Evolutionary conservation across 2,329 filamentous ascomycete genomes (phyloP), one percentile per base, ranked within the genome.

Genomic region (Chalaropsis thielavioides): DNA sequence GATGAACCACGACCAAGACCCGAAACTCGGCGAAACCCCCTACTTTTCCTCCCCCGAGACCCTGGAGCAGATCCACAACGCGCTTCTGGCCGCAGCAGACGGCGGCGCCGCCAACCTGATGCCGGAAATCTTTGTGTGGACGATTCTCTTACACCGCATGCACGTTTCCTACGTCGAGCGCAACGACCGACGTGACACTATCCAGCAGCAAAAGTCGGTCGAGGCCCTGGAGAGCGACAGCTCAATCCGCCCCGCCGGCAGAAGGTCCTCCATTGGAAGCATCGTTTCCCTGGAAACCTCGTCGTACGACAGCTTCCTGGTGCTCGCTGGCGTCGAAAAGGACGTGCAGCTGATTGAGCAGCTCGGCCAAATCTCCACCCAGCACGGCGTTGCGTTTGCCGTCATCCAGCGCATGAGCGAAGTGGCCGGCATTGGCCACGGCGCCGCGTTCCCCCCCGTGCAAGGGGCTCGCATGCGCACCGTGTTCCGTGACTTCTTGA

Each of bases 111-210:
- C 79, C 44, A 83, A 83, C 43, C 88, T 88, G 22, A 84, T 83
- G 64, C 89, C 90, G 1, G 84, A 89, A 19, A 81, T 90, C 22
- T 88, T 95, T 69, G 83, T 88, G 2, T 97, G 92, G 92, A 84
- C 86, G 3, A 78, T 92, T 60, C 82, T 96, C 31, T 78, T 92
- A 10, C 83, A 88, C 70, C 80, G 82, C 31, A 83, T 94, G 76
- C 83, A 84, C 69, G 76, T 83, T 51, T 82, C 82, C 13, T 87
- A 85, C 68, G 79, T 83, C 65, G 79, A 78, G 62, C 79, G 86
- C 58, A 83, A 82, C 46, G 85, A 88, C 71, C 79, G 80, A 66
- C 76, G 82, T 60, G 82, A 85, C 69, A 75, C 81, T 35, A 73
- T 82, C 17, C 76, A 84, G 63, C 82, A 84, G 68, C 80, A 84